Evolutionary conservation across 495 filamentous ascomycete genomes (phyloP).

Genomic region (Cairneyella variabilis): DNA sequence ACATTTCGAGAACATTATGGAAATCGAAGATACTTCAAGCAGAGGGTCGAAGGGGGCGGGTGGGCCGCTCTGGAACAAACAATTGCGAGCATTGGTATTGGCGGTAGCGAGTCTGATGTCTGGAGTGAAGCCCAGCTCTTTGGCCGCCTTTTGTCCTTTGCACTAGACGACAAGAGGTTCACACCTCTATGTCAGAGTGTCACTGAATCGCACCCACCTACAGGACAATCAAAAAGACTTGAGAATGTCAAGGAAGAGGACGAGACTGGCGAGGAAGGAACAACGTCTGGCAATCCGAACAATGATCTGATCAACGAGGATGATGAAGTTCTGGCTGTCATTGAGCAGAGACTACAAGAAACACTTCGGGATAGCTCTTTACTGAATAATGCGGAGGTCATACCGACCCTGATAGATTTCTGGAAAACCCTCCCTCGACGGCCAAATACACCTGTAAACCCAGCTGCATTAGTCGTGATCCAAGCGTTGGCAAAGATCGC

Average conservation of each 20-base stretch:
- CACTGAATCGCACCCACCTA: slow-evolving; percentile 7
- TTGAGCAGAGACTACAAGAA: slow-evolving; percentile 38
- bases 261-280: background rate
- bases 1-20: slow-evolving; percentile 77
- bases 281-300: too few species aligned
- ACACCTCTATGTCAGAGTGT: slow-evolving; percentile 31
- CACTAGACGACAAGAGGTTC: slow-evolving; percentile 70
- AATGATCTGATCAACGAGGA: slow-evolving; percentile 3
- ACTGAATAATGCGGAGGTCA: slow-evolving; percentile 59
- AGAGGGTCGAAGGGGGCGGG: slow-evolving; percentile 67
- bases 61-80: slow-evolving; percentile 71
- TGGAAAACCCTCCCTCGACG: slow-evolving; percentile 56
- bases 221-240: background rate
- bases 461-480: slow-evolving; percentile 57
- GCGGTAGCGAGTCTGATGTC: slow-evolving; percentile 53
- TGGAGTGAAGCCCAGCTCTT: slow-evolving; percentile 72
- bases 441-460: slow-evolving; percentile 36
- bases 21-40: slow-evolving; percentile 81
- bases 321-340: slow-evolving; percentile 14
- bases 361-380: slow-evolving; percentile 51
- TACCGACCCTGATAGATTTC: slow-evolving; percentile 61
- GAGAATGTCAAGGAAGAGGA: background rate
- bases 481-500: slow-evolving; percentile 48
- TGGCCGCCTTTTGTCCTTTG: slow-evolving; percentile 78
- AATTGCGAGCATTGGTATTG: slow-evolving; percentile 56